Evolutionary conservation across 2,329 filamentous ascomycete genomes (phyloP), one percentile per base, ranked within the genome.

Genomic region (Penicillium sp.): DNA sequence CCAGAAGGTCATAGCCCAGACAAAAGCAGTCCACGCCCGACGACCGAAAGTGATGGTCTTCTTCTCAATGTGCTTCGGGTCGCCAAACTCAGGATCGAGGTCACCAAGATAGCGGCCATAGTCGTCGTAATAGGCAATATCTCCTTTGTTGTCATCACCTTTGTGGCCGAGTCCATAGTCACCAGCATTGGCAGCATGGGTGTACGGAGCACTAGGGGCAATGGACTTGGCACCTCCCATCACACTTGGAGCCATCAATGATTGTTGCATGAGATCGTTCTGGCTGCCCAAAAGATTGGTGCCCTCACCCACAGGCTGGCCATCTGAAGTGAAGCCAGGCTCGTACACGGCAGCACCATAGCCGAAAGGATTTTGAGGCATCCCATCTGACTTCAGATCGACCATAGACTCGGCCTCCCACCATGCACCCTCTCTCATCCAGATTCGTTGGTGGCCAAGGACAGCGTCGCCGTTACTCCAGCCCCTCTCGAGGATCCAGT

Each of bases 381-480:
- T 65, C 24, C 82, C 79, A 43, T 78, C 74, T 1, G 84, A 81
- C 69, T 93, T 91, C 59, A 94, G 76, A 62, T 98, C 93, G 23
- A 97, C 82, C 86, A 96, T 95, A 51, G 81, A 87, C 71, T 98
- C 93, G 4, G 90, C 91, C 69, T 97, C 91, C 91, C 91, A 97
- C 91, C 93, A 98, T 2, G 90, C 87, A 47, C 75, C 79, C 69
- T 98, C 93, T 40, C 91, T 82, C 75, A 97, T 90, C 93, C 93
- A 98, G 34, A 98, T 83, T 26, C 93, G 86, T 68, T 97, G 89
- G 47, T 83, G 84, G 45, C 93, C 93, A 26, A 97, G 77, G 4
- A 95, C 82, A 1, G 97, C 89, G 70, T 97, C 93, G 31, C 93
- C 93, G 58, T 98, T 98, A 71, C 89, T 96, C 93, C 93, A 98